Base-by-base conservation (phyloP, 768 basidiomycete species). In the Suillus alpinus region DNA sequence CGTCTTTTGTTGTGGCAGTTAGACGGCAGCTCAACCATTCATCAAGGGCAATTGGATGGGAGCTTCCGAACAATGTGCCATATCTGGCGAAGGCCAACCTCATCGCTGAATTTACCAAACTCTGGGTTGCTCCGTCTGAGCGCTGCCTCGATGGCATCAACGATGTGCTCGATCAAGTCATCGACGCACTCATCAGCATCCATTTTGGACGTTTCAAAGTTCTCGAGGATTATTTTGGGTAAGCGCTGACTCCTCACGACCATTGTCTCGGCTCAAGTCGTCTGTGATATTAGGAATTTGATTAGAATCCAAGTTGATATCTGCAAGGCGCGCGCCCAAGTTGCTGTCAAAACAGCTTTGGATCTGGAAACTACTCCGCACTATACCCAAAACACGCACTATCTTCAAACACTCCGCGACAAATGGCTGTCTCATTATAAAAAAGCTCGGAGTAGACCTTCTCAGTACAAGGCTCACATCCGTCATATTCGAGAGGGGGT, bases 401-500 rank as follows among this genome's bases (percentile, higher is more conserved):
- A 73, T 62, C 67, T 59, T 12, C 9, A 61, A 29, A 46, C 41
- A n/a, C 60, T 70, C 52, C 65, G 67, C 39, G 63, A 32, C 4
- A 59, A 18, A 36, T 77, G 76, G 76, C 61, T 67, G 26, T 43
- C 8, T 4, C 64, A 59, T 36, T 75, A 72, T 62, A 64, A 65
- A 8, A 20, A 12, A 41, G 69, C 62, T 20, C 68, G 61, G 44
- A 36, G 9, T n/a, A 2, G 46, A 0, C 43, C 55, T 4, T 7
- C 1, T 31, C 7, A 36, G 5, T 44, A 71, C 53, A 23, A 16
- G 52, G 57, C 26, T 26, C 26, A 26, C 26, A 26, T 26, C 26
- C 52, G 26, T 47, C 1, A 8, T 7, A 18, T 31, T 55, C 95
- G 47, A 92, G 85, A 67, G 91, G 89, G 2, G 90, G 26, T 26